Evolutionary conservation across 345 rosid species (phyloP).

Genomic region (Conringia planisiliqua): DNA sequence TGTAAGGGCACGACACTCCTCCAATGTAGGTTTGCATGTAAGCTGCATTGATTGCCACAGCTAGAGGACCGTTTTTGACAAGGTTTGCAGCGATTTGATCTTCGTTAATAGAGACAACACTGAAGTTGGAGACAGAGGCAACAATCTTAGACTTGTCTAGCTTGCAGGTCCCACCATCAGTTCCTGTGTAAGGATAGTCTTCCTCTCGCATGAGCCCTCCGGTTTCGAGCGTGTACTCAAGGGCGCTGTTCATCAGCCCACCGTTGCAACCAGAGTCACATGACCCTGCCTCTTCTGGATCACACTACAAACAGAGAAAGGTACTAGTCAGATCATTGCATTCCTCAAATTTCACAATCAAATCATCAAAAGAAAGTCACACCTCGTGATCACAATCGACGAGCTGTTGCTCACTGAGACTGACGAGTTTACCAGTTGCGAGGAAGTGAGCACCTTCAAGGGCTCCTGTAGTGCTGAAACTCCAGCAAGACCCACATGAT

Average conservation of each 20-base stretch:
- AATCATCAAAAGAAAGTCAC: not conserved
- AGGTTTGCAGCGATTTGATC: constrained; percentile 90
- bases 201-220: constrained; percentile 87
- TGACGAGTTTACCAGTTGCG: constrained; percentile 72
- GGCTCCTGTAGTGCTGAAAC: constrained; percentile 90
- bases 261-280: constrained; percentile 95
- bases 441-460: constrained; percentile 87
- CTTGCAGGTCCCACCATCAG: constrained; percentile 60
- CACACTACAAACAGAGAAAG: constrained; percentile 52
- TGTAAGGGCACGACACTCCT: constrained; percentile 81
- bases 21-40: constrained; percentile 84
- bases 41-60: constrained; percentile 75
- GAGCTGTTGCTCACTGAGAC: constrained; percentile 97
- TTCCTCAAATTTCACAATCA: not conserved
- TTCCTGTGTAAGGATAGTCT: constrained; percentile 82
- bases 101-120: constrained; percentile 74
- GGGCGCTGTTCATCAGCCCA: constrained; percentile 81
- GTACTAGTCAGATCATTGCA: not conserved
- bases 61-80: constrained; percentile 71
- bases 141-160: constrained; percentile 74
- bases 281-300: constrained; percentile 64
- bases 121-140: constrained; percentile 74
- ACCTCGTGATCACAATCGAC: constrained; percentile 98
- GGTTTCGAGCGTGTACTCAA: constrained; percentile 74
- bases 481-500: constrained; percentile 96